Evolutionary conservation across 2,329 filamentous ascomycete genomes (phyloP), one percentile per base, ranked within the genome.

Genomic region (Xylariales sp.): DNA sequence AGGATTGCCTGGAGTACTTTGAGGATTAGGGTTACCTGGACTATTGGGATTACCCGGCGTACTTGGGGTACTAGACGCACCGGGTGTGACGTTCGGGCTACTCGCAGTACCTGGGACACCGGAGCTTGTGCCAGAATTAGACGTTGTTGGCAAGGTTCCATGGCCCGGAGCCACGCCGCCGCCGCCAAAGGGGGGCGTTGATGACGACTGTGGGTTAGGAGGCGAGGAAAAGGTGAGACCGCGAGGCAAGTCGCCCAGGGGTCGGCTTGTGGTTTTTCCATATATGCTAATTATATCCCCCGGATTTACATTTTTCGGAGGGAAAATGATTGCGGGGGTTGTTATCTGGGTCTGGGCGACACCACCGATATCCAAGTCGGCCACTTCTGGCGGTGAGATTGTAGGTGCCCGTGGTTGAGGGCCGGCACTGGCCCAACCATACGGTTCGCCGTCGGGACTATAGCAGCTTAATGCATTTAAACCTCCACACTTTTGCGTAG

Each of bases 401-500:
- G 75, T 75, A 14, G 71, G 73, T 5, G 70, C 69, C 16, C 72
- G 64, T 34, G 69, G 76, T 59, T 77, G 75, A 32, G 75, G 72
- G 7, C 77, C 75, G 12, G 69, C 60, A 49, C 73, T 77, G 5
- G 76, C 77, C 77, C 77, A 78, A 8, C 77, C 77, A 49, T 75
- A 74, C 2, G 76, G 76, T 48, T 78, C 64, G 45, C 80, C 80
- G 59, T 78, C 78, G 50, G 76, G 75, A 64, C 78, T 81, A 73
- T 82, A 87, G 63, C 85, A 80, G 64, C 78, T 82, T 57, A 86
- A 77, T 9, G 81, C 79, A 77, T 81, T 80, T 62, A 75, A 69
- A 16, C 86, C 86, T 54, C 87, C 87, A 71, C 87, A 89, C 5
- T 79, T 79, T 73, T 87, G 78, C 10, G 73, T 75, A 1, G 69